Evolutionary conservation across 2,329 filamentous ascomycete genomes (phyloP), one percentile per base, ranked within the genome.

Genomic region (Diaporthe citrichinensis): DNA sequence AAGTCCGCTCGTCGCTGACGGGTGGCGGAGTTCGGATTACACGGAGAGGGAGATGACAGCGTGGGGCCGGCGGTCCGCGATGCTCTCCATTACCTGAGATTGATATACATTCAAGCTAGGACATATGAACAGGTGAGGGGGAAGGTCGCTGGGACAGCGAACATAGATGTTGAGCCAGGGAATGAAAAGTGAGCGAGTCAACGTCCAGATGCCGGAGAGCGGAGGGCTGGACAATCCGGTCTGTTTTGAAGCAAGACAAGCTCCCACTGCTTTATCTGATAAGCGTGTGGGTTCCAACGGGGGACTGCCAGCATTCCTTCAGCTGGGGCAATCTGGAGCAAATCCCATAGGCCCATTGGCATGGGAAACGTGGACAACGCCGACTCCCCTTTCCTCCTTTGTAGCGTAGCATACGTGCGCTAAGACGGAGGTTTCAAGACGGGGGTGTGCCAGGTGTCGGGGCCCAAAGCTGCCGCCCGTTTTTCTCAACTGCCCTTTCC

Each of bases 391-490:
- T 6, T 61, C 10, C n/a, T 44, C 8, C 23, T 68, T 53, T 53
- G 62, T 53, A 53, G 44, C 17, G 44, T 36, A 36, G 23, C 62
- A 51, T 15, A 36, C 46, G 28, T 68, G 62, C 62, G 44, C 62
- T 51, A 68, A 68, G 44, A 53, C 44, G 65, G 65, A 68, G 65
- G 73, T 74, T 74, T 74, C 73, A 74, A 71, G 62, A 69, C 65
- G 14, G 28, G 34, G 44, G 31, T 0, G 31, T 59, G 20, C 28
- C 31, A 49, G 55, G 14, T 36, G 9, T 57, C 36, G 68, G 68
- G 51, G 51, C 34, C 36, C 67, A 57, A n/a, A 41, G 51, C 51
- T 31, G 67, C 51, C 9, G n/a, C 51, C 67, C 62, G 67, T 58
- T 71, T 44, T 57, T 23, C 6, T 28, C 14, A 17, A 34, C 65